Base-by-base conservation (phyloP, 1,139 yeast species). In the Hyphopichia burtonii region DNA sequence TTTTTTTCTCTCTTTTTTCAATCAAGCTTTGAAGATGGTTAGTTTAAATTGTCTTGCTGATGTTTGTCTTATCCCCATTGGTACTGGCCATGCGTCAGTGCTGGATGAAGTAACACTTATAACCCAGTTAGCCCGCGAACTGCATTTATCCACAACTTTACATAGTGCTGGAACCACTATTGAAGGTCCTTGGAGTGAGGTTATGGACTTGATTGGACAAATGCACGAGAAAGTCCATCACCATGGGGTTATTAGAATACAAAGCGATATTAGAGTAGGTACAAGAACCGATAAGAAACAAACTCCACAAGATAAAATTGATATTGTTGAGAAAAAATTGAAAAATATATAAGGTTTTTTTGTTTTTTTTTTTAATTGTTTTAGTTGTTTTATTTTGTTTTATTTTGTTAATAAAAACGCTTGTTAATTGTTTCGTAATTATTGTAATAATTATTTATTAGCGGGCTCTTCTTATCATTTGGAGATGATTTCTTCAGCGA, bases 161-260 rank as follows among this genome's bases (percentile, higher is more conserved):
- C 96, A 89, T 63, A 83, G 93, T 50, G 96, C 96, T 1, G 96
- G 96, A 5, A 88, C 96, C 9, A 87, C 96, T 4, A 84, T 88
- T 54, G 86, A 86, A 54, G 96, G 96, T 0, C 90, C 90, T n/a
- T 89, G 96, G 96, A 80, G 82, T 55, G 87, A 85, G 43, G 96
- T 89, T 2, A 85, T 83, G 80, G 78, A 72, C 25, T 66, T 86
- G 42, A 84, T 89, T 53, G 96, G 96, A n/a, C 76, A 79, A 51
- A 68, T 88, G 54, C 96, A 89, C 54, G 82, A 83, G 54, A 67
- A 70, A 39, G 76, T 87, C 39, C 96, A 89, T 56, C 68, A 66
- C 5, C 67, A 66, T 18, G 96, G 94, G 1, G 80, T 86, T 14
- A 75, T 83, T 12, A 73, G 96, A 55, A 81, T 88, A 41, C 96